Conservation (phyloP, 176 grass and related monocot species). For the Themeda triandra region DNA sequence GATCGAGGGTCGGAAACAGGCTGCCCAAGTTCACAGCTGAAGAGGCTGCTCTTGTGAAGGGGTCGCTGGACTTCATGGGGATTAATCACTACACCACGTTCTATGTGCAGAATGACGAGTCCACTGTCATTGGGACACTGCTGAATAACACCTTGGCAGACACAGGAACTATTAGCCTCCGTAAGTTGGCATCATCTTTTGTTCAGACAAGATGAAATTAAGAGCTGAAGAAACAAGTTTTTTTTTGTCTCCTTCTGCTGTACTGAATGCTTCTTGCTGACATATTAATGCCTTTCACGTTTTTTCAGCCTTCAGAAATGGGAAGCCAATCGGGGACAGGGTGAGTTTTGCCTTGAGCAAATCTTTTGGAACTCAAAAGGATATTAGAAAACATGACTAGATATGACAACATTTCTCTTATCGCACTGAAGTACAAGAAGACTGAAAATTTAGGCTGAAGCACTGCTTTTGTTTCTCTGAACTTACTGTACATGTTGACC, state of each 20-base stretch:
- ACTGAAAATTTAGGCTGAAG: background rate
- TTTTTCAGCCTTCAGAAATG: conserved; percentile 60
- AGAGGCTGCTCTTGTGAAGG: conserved; percentile 69
- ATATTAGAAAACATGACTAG: background rate
- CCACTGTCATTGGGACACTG: conserved; percentile 39
- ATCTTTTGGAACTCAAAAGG: background rate
- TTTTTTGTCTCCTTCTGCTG: background rate
- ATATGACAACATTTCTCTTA: background rate
- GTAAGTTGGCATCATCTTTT: conserved; percentile 32
- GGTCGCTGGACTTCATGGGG: conserved; percentile 82
- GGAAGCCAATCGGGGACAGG: conserved; percentile 58
- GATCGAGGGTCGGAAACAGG: conserved; percentile 53
- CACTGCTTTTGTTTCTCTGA: background rate
- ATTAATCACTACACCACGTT: conserved; percentile 98
- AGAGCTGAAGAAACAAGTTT: background rate
- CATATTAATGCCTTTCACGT: background rate
- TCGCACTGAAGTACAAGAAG: background rate
- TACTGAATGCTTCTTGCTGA: background rate
- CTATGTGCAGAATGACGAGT: conserved; percentile 52
- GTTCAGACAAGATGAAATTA: background rate
- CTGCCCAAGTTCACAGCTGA: conserved; percentile 59
- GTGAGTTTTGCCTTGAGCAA: conserved; percentile 9
- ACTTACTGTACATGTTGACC: background rate
- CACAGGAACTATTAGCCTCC: conserved; percentile 73
- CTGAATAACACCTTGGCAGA: conserved; percentile 67